These are phyloP conservation scores for Cercospora janseana DNA, from an alignment of 2,329 filamentous ascomycete species.

Conservation along the genomic window DNA sequence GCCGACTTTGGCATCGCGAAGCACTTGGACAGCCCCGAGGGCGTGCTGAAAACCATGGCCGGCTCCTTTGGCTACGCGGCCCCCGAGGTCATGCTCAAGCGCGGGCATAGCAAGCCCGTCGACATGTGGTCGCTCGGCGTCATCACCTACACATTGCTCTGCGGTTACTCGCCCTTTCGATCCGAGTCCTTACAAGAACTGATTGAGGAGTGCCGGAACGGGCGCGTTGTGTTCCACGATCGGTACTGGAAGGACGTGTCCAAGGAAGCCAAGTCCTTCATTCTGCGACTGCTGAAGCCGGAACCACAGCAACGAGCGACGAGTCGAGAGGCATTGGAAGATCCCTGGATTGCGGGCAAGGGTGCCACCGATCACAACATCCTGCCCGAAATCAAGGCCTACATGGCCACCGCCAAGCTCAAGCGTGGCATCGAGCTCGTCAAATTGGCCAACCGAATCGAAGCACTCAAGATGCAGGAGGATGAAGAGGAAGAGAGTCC, in stretches of 20 bases:
- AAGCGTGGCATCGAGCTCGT: constrained; percentile 92
- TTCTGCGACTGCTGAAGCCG: constrained; percentile 74
- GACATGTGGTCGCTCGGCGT: constrained; percentile 99
- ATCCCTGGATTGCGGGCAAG: constrained; percentile 79
- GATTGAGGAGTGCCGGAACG: constrained; percentile 87
- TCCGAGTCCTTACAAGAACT: constrained; percentile 90
- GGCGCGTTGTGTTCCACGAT: constrained; percentile 88
- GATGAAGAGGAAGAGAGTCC: constrained; percentile 74
- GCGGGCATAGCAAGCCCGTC: constrained; percentile 94
- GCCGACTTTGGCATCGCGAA: constrained; percentile 99
- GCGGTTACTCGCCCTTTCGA: constrained; percentile 96
- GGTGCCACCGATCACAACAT: constrained; percentile 94
- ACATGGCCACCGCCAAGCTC: constrained; percentile 86
- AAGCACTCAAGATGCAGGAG: constrained; percentile 88
- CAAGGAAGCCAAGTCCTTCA: constrained; percentile 92
- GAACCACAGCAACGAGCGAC: constrained; percentile 73
- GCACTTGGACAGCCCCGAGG: constrained; percentile 86
- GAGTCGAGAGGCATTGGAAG: constrained; percentile 48
- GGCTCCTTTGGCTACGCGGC: constrained; percentile 97
- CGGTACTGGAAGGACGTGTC: constrained; percentile 98
- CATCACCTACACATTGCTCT: constrained; percentile 96
- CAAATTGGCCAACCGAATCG: constrained; percentile 93
- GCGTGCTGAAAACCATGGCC: constrained; percentile 96
- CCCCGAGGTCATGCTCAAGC: constrained; percentile 96
- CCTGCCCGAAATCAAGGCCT: constrained; percentile 92